Percentiles rank a stretch among this genome's conserved stretches.
Evolutionary conservation across 768 basidiomycete species (phyloP).

Genomic region (Leccinum subgranulosum): DNA sequence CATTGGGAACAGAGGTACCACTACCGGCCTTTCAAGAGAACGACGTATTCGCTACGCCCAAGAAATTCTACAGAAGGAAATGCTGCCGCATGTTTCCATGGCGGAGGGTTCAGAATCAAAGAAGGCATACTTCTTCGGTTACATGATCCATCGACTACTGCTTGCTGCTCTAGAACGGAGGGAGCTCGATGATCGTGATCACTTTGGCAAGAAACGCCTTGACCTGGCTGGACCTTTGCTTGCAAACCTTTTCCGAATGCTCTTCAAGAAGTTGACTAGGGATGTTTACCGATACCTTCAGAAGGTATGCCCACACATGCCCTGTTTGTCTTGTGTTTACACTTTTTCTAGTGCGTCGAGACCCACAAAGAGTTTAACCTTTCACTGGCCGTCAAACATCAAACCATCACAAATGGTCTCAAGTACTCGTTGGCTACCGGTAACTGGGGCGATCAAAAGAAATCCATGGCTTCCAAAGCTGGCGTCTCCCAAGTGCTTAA

Average conservation of each 20-base stretch:
- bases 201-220: conserved; percentile 97
- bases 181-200: conserved; percentile 98
- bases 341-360: conserved; percentile 77
- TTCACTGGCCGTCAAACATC: conserved; percentile 88
- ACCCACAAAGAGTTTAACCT: conserved; percentile 94
- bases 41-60: conserved; percentile 94
- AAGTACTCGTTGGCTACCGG: conserved; percentile 98
- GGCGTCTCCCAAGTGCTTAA: conserved; percentile 99
- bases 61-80: conserved; percentile 98
- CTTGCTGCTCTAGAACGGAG: conserved; percentile 91
- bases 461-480: conserved; percentile 95
- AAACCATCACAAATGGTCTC: conserved; percentile 96
- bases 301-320: conserved; percentile 56
- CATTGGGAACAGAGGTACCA: conserved; percentile 97
- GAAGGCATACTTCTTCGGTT: conserved; percentile 99
- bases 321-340: background rate
- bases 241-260: conserved; percentile 96
- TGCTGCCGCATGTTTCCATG: conserved; percentile 97
- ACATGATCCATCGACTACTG: conserved; percentile 96
- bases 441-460: conserved; percentile 99
- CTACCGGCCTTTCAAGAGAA: conserved; percentile 87
- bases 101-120: conserved; percentile 94
- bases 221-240: conserved; percentile 95
- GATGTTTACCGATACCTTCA: conserved; percentile 97
- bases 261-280: conserved; percentile 94